Conservation (phyloP, 148 eudicot genomes). For the Cornus florida region DNA sequence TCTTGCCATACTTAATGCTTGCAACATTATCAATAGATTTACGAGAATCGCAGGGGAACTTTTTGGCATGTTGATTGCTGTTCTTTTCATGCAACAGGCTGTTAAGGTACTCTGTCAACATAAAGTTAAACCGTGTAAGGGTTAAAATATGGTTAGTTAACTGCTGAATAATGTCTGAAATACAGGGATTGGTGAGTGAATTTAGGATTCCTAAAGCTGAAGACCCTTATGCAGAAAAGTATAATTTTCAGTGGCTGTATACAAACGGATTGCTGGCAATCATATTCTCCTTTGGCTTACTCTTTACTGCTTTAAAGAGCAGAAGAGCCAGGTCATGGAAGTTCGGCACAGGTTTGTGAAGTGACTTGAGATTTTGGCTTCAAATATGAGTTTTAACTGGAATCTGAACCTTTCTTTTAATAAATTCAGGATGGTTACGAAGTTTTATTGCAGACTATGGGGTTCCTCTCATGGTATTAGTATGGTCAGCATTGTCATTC, state of each 20-base stretch:
- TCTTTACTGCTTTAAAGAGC: constrained; percentile 54
- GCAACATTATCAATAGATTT: constrained; percentile 22
- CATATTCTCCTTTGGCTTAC: constrained; percentile 63
- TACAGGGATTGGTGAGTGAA: constrained; percentile 57
- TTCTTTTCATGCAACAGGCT: constrained; percentile 29
- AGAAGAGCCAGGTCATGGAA: constrained; percentile 71
- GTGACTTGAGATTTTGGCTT: neutral
- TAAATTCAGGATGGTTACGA: constrained; percentile 45
- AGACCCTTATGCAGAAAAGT: constrained; percentile 23
- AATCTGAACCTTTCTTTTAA: neutral
- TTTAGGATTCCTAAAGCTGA: constrained; percentile 42
- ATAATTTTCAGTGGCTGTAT: constrained; percentile 64
- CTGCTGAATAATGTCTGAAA: neutral
- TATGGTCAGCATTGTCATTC: constrained; percentile 65
- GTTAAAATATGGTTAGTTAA: neutral
- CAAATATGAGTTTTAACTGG: neutral
- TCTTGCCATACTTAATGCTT: constrained; percentile 22
- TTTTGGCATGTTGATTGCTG: constrained; percentile 23
- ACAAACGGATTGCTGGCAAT: constrained; percentile 66
- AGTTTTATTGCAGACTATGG: constrained; percentile 74
- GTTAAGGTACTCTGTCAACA: constrained; percentile 19
- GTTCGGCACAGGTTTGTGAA: constrained; percentile 57
- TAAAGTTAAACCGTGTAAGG: neutral
- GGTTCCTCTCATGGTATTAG: constrained; percentile 59
- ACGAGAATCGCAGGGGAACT: constrained; percentile 29